Evolutionary conservation across 495 filamentous ascomycete species (phyloP), one percentile per base, ranked within the genome.

Genomic region (Hypoxylon perforatum): DNA sequence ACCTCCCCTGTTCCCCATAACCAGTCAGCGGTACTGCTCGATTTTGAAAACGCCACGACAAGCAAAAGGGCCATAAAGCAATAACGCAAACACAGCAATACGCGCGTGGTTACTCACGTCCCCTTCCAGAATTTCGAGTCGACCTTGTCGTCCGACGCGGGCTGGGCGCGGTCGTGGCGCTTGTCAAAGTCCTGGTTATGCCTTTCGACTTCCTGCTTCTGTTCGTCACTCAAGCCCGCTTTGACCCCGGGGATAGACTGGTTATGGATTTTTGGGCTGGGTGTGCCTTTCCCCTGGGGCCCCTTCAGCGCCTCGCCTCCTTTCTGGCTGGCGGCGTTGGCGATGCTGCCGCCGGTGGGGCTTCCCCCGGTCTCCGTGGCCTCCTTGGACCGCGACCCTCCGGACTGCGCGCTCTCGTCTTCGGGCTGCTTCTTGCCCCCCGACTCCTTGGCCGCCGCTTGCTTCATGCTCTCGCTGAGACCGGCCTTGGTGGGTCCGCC

Each of bases 101-200:
- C 50, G 41, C 47, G 25, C 25, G 25, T 7, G 7, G 44, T 55
- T 49, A 67, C 72, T 74, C 44, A 74, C 72, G 59, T 66, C 33
- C 76, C 77, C 39, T 61, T 65, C 81, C 82, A 85, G 50, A 83
- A 85, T 17, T 74, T 77, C 65, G 79, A 78, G 56, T 83, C 69
- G 5, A 85, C 83, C 76, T 82, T 81, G 51, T 85, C 82, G 4
- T 77, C 68, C 8, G 57, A 56, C 0, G 78, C 80, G 15, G 55
- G 15, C 6, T 73, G 46, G 14, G 78, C 82, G 52, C 62, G 70
- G 44, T 79, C 82, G 44, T 84, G 78, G 46, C 81, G 79, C 45
- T 75, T 59, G 63, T 84, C 82, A 74, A 84, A 86, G 12, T 84
- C 81, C 23, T 41, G 38, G 54, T 86, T 86, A 73, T 85, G 82